Base-by-base conservation (phyloP, 2,329 filamentous ascomycete genomes). In the Sclerotinia minor region DNA sequence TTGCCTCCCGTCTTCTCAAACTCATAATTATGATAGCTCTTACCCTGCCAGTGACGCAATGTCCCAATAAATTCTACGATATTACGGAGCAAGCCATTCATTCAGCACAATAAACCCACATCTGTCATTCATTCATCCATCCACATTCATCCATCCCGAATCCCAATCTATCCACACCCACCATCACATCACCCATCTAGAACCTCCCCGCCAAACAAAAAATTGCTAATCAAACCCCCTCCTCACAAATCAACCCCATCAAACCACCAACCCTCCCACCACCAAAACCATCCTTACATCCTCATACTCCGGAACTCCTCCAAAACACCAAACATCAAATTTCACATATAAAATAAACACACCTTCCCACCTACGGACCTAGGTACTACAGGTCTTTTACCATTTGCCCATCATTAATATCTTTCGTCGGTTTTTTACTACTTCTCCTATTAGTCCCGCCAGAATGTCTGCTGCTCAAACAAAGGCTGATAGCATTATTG, bases 401-500 rank as follows among this genome's bases (percentile, higher is more conserved):
- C 54, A 71, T 60, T 76, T 72, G 75, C 75, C 73, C 74, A 75
- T 64, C 73, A 87, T 87, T 84, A 91, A 87, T 82, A 84, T 94
- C 80, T 81, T 91, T 77, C 85, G 88, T 77, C 84, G 86, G 78
- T 84, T 96, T 78, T 95, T 96, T 80, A 82, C 82, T 75, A 82
- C 84, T 79, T 81, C 80, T 73, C 78, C 82, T 71, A 78, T 83
- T 73, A 83, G 80, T 70, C 83, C 90, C 74, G 83, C 86, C 81
- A 86, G 82, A 76, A 96, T 96, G 91, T 89, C 92, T 77, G 87
- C 90, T 78, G 91, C 92, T 77, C 92, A 91, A 82, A 84, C 86
- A 72, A 96, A 96, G 81, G 92, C 91, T 70, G 88, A 97, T 80
- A 80, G 83, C 77, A 89, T 97, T 82, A 97, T 98, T 80, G 87